Evolutionary conservation across 768 basidiomycete species (phyloP).

Genomic region (Russula vinacea): DNA sequence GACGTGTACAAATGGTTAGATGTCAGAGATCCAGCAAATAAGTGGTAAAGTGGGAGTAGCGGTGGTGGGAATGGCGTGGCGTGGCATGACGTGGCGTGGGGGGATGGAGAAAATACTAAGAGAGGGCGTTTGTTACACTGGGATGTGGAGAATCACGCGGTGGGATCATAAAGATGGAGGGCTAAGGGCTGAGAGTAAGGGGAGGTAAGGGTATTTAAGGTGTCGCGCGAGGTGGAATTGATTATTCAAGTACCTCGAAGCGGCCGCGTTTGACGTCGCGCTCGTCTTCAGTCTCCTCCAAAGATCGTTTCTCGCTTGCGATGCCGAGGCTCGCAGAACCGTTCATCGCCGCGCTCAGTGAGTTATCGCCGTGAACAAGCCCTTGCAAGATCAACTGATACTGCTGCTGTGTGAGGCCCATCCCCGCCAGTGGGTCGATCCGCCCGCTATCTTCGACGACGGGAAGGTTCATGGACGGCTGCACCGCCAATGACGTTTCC

Average conservation of each 20-base stretch:
- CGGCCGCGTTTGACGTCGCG: conserved; percentile 42
- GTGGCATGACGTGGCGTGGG: background rate
- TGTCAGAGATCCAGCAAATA: conserved; percentile 18
- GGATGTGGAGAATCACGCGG: background rate
- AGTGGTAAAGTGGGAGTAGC: conserved; percentile 4
- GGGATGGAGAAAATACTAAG: background rate
- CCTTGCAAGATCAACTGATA: conserved; percentile 76
- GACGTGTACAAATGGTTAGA: conserved; percentile 7
- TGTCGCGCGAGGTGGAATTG: background rate
- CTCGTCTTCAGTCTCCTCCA: conserved; percentile 36
- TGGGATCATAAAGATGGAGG: background rate
- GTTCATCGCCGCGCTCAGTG: conserved; percentile 6
- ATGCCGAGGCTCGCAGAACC: conserved; percentile 34
- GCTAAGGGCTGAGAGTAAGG: background rate
- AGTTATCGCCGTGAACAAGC: conserved; percentile 57
- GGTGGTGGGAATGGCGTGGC: too few species aligned
- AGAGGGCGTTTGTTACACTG: background rate
- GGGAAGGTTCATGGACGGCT: conserved; percentile 26
- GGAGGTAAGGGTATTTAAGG: background rate
- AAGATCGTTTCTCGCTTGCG: conserved; percentile 29
- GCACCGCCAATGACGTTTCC: conserved; percentile 42
- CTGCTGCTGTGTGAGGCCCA: conserved; percentile 88
- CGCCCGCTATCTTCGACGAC: conserved; percentile 25
- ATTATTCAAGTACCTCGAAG: conserved; percentile 42
- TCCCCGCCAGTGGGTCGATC: conserved; percentile 80